Conservation (phyloP, 371 early-diverging fungal genomes). For the Gilbertella persicaria region DNA sequence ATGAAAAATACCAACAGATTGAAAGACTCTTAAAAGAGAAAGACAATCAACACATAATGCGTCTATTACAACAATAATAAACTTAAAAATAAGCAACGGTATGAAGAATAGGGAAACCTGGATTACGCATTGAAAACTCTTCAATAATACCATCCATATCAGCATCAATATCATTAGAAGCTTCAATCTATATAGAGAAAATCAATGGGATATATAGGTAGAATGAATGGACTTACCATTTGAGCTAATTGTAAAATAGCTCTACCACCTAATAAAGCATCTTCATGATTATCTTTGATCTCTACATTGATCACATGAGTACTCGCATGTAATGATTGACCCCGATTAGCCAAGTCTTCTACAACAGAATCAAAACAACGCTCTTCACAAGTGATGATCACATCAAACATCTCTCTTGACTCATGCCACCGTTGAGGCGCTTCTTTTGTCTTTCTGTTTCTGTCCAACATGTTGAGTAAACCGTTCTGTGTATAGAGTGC, state of each 20-base stretch:
- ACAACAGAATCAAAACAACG: conserved; percentile 93
- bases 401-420: conserved; percentile 76
- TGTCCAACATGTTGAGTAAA: conserved; percentile 86
- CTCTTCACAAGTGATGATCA: conserved; percentile 97
- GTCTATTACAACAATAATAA: not conserved
- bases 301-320: conserved; percentile 96
- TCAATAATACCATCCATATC: conserved; percentile 85
- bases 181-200: conserved; percentile 57
- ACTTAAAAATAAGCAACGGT: conserved; percentile 62
- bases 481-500: conserved; percentile 86
- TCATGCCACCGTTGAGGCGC: conserved; percentile 92
- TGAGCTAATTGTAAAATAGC: conserved; percentile 80
- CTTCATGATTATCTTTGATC: conserved; percentile 92
- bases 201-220: not conserved
- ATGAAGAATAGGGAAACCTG: conserved; percentile 59
- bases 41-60: not conserved
- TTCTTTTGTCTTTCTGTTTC: conserved; percentile 87
- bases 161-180: conserved; percentile 72
- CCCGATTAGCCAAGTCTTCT: conserved; percentile 78
- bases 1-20: not conserved
- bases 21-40: conserved; percentile 1
- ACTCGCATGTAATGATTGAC: conserved; percentile 66
- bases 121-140: conserved; percentile 62
- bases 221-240: conserved; percentile 39
- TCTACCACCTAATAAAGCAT: conserved; percentile 85